Conservation (phyloP, 805 yeast species). For the Candida xyloterini region DNA sequence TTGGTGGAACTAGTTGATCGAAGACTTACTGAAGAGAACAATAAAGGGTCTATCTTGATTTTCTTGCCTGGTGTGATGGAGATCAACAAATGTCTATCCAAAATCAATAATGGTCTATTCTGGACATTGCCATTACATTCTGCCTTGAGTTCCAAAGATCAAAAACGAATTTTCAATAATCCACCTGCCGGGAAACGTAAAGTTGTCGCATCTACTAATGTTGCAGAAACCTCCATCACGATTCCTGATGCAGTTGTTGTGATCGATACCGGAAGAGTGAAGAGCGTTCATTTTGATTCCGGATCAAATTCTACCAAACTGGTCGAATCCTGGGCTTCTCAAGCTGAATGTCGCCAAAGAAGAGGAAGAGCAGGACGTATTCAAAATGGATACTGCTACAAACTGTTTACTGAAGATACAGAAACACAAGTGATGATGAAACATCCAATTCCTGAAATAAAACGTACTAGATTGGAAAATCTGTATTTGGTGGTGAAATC, state of each 20-base stretch:
- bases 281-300: conserved; percentile 70
- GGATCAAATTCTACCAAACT: conserved; percentile 65
- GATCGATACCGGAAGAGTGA: conserved; percentile 83
- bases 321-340: conserved; percentile 81
- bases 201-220: conserved; percentile 84
- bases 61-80: conserved; percentile 92
- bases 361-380: conserved; percentile 99
- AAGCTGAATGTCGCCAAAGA: conserved; percentile 86
- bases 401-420: conserved; percentile 65
- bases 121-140: conserved; percentile 80
- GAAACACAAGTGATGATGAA: conserved; percentile 54
- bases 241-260: conserved; percentile 94
- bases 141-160: conserved; percentile 79
- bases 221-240: conserved; percentile 96
- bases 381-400: conserved; percentile 75
- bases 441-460: conserved; percentile 87
- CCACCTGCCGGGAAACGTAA: conserved; percentile 61
- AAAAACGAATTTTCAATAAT: conserved; percentile 63
- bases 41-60: conserved; percentile 72
- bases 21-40: conserved; percentile 38
- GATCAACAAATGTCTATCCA: conserved; percentile 62
- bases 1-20: conserved; percentile 53
- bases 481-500: conserved; percentile 80
- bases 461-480: conserved; percentile 78
- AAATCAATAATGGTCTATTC: conserved; percentile 28